Evolutionary conservation across 2,329 filamentous ascomycete species (phyloP), one percentile per base, ranked within the genome.

Genomic region (Dryadomyces quercivorus): DNA sequence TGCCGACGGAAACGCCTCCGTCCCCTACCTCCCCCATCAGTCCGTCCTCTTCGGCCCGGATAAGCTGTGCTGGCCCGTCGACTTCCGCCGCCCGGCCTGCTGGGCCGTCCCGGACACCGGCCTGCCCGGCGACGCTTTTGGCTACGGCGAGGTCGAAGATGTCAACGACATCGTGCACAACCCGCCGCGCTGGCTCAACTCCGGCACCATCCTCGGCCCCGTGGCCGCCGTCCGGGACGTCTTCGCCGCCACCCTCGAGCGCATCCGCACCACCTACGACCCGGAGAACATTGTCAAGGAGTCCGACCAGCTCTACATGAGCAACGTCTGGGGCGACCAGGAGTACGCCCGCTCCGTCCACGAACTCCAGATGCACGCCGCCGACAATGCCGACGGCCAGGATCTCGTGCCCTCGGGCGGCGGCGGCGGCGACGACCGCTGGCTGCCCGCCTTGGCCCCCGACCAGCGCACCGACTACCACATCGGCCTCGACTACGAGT

Each of bases 51-150:
- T 55, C 26, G 48, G 48, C 2, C 36, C 53, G 16, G 53, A 55
- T 31, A 55, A 55, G 53, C 47, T 51, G 34, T 55, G 53, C 53
- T 55, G 53, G 53, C 53, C 53, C 9, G 47, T 38, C 7, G 53
- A 55, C 49, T 46, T 47, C 9, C 22, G 53, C 2, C 53, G 53
- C 10, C 48, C 53, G 15, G 53, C 53, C 3, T 55, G 53, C 42
- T 55, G 38, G 21, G 53, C 48, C 3, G 53, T 55, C 18, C 53
- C 53, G 1, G 36, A 49, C 16, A 51, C 48, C 2, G 43, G 49
- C 31, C 7, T 55, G 1, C 48, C 47, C 18, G 48, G 26, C 5
- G 47, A 26, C 16, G 53, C 43, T 7, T 55, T 55, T 31, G 53
- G 48, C 8, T 4, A 12, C 5, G 47, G 48, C 6, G 22, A 26